Base-by-base conservation (phyloP, 106 monocot genomes). In the Dendrobium catenatum region DNA sequence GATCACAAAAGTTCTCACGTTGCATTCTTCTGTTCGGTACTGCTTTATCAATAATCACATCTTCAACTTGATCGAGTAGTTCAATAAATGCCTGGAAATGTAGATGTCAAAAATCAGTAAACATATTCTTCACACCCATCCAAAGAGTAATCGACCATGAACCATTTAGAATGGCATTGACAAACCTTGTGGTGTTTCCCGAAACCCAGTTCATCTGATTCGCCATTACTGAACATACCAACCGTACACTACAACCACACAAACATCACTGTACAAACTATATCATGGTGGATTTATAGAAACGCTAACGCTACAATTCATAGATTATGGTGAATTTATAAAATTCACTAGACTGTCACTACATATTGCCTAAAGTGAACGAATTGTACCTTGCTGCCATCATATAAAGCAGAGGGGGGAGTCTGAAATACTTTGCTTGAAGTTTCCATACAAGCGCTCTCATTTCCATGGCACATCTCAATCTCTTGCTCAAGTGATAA, bases 41-140 rank as follows among this genome's bases (percentile, higher is more conserved):
- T 51, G 81, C n/a, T 78, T 89, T 92, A 48, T 98, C 95, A 49
- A 82, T 73, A 73, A 98, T 93, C 68, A 87, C 98, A 91, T 91
- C 91, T 88, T 93, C 91, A 42, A 98, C 98, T 93, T 98, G 94
- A 86, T 98, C 91, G 66, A 98, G 72, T 74, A 98, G 94, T 72
- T 90, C 94, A 84, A 98, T 86, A 68, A 98, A 83, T 75, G 88
- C 83, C 98, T 97, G 42, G 6, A 80, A 86, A 68, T 41, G 67
- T 11, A 44, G 15, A 73, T 22, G 40, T 16, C 49, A 67, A 24
- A 80, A 81, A 79, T 64, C 13, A 74, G 77, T 37, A 78, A 78
- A 0, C 1, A 61, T 40, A 72, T 56, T 0, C 2, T 42, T 29
- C 22, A 83, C 41, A 72, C 9, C 42, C 41, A 26, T 58, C 24